Conservation (phyloP, 202 grass and related monocot genomes). For the Carex sylvatica region DNA sequence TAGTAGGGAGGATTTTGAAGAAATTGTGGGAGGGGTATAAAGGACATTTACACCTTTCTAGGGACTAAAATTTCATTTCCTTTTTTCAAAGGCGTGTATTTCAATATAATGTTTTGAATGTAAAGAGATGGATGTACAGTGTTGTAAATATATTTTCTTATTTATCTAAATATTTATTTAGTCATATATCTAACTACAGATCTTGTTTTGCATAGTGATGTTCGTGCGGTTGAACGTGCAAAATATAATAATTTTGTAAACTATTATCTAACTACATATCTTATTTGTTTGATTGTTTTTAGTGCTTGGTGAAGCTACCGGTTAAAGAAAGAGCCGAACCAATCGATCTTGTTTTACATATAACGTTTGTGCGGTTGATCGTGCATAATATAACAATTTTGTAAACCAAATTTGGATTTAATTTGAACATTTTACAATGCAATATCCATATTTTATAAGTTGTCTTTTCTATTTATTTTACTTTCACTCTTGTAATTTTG, state of each 20-base stretch:
- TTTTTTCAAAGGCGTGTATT: not conserved
- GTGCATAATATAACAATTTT: constrained; percentile 66
- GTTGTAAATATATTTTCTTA: not conserved
- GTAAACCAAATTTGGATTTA: constrained; percentile 46
- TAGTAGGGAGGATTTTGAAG: too few relatives aligned
- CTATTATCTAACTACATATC: too few relatives aligned
- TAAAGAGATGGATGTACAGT: not conserved
- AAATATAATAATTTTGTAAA: too few relatives aligned
- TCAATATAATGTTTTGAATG: not conserved
- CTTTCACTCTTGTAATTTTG: too few relatives aligned
- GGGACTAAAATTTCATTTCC: not conserved
- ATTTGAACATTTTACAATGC: not conserved
- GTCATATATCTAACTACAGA: not conserved
- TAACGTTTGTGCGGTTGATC: constrained; percentile 64
- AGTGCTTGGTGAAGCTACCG: constrained; percentile 59
- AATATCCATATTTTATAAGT: too few relatives aligned
- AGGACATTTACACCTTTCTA: too few relatives aligned
- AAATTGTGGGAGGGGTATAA: too few relatives aligned
- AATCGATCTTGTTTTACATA: constrained; percentile 60
- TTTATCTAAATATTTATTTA: not conserved
- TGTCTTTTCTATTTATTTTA: too few relatives aligned
- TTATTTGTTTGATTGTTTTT: not conserved
- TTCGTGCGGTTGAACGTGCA: too few relatives aligned
- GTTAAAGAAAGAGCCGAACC: constrained; percentile 80
- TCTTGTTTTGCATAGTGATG: too few relatives aligned